phyloP scores from a whole-genome alignment of 768 basidiomycete species.

The Lactarius vividus region DNA sequence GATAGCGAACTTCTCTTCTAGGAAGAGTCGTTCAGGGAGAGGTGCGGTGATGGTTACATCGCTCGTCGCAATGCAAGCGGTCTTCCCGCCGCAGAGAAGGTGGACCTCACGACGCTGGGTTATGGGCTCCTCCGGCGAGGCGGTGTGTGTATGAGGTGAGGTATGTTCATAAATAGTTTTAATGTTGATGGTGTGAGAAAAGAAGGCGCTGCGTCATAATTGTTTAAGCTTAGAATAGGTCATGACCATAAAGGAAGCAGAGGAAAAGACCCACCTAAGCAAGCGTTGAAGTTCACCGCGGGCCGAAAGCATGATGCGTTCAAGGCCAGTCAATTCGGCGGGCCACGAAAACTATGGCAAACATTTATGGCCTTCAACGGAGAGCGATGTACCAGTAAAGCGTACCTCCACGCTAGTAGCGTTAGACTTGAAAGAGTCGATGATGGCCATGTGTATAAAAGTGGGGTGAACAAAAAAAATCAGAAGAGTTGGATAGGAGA shows the following conservation, averaged over 20 bases:
- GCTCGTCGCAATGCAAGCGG: slow-evolving; percentile 63
- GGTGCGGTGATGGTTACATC: slow-evolving; percentile 59
- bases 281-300: slow-evolving; percentile 70
- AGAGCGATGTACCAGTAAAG: background rate
- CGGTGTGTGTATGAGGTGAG: slow-evolving; percentile 34
- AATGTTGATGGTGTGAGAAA: slow-evolving; percentile 58
- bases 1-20: slow-evolving; percentile 64
- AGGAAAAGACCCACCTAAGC: slow-evolving; percentile 47
- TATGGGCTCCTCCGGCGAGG: slow-evolving; percentile 49
- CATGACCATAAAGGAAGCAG: background rate
- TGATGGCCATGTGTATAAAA: slow-evolving; percentile 24
- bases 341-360: slow-evolving; percentile 41
- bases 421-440: slow-evolving; percentile 28
- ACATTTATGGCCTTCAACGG: background rate
- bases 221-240: background rate
- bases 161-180: slow-evolving; percentile 55
- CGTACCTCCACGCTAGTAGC: slow-evolving; percentile 27
- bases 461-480: background rate
- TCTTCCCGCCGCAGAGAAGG: slow-evolving; percentile 52
- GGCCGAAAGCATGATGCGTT: slow-evolving; percentile 64
- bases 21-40: slow-evolving; percentile 56
- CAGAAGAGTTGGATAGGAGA: background rate
- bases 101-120: slow-evolving; percentile 64
- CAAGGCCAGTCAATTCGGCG: slow-evolving; percentile 47
- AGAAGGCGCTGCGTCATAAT: slow-evolving; percentile 51